Conservation (phyloP, 129 eudicot genomes). For the Arctium lappa region DNA sequence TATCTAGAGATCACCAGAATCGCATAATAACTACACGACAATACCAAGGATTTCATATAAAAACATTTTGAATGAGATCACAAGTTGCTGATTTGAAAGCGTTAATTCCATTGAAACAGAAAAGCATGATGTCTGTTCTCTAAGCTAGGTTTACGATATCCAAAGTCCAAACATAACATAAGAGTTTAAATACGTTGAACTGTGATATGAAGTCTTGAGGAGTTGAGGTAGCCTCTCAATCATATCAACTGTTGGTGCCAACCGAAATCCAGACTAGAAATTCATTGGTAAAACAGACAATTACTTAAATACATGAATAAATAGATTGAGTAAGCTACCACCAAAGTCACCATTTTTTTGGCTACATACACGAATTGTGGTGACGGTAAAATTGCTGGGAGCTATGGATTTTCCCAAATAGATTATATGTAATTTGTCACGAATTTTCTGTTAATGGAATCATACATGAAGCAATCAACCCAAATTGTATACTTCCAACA, state of each 20-base stretch:
- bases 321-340: background rate
- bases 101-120: background rate
- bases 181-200: background rate
- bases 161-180: background rate
- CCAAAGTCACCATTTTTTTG: background rate
- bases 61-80: background rate
- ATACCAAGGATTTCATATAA: constrained; percentile 15
- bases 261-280: background rate
- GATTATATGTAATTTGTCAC: background rate
- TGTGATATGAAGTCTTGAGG: background rate
- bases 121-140: background rate
- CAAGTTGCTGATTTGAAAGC: background rate
- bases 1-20: constrained; percentile 4
- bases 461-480: background rate
- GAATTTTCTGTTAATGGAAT: constrained; percentile 5
- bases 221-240: background rate
- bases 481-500: background rate
- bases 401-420: background rate
- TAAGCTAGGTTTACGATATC: constrained; percentile 1
- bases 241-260: constrained; percentile 3
- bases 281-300: background rate
- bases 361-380: background rate
- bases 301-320: background rate
- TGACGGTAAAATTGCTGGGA: background rate
- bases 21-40: background rate